Evolutionary conservation across 2,329 filamentous ascomycete species (phyloP).

Genomic region (Colletotrichum agaves): DNA sequence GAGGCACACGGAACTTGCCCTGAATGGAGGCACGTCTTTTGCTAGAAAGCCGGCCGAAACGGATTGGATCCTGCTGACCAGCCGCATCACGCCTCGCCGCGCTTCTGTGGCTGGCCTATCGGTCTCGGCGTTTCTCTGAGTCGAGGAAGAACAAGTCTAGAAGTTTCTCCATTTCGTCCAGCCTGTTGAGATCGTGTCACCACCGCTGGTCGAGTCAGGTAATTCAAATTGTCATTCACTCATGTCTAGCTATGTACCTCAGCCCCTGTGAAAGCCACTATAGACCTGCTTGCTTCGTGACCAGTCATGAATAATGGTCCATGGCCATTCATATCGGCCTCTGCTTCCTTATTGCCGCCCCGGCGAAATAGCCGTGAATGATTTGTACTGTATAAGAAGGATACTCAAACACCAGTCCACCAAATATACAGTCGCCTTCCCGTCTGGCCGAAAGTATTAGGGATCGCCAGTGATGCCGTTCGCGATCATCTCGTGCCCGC

Average conservation of each 20-base stretch:
- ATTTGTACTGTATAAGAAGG: neutral
- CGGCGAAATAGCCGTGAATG: neutral
- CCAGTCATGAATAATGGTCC: constrained; percentile 13
- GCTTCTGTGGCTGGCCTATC: neutral
- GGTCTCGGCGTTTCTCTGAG: neutral
- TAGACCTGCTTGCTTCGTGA: constrained; percentile 1
- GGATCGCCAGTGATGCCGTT: constrained; percentile 9
- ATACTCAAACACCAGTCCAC: neutral
- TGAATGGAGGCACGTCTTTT: too few relatives aligned
- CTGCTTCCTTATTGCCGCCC: neutral
- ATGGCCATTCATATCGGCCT: neutral
- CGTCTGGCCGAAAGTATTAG: neutral
- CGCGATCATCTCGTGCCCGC: constrained; percentile 7
- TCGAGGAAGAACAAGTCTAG: neutral
- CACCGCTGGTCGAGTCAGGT: constrained; percentile 10
- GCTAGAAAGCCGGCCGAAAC: neutral
- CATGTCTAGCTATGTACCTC: constrained; percentile 10
- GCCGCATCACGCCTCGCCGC: neutral
- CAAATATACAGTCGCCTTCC: neutral
- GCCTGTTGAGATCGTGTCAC: neutral
- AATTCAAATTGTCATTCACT: constrained; percentile 12
- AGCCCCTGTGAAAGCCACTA: neutral
- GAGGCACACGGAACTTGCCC: too few relatives aligned
- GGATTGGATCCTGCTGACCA: neutral
- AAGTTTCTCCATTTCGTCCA: neutral